phyloP scores from a whole-genome alignment of 2,329 filamentous ascomycete genomes.

The Blastomyces parvus region DNA sequence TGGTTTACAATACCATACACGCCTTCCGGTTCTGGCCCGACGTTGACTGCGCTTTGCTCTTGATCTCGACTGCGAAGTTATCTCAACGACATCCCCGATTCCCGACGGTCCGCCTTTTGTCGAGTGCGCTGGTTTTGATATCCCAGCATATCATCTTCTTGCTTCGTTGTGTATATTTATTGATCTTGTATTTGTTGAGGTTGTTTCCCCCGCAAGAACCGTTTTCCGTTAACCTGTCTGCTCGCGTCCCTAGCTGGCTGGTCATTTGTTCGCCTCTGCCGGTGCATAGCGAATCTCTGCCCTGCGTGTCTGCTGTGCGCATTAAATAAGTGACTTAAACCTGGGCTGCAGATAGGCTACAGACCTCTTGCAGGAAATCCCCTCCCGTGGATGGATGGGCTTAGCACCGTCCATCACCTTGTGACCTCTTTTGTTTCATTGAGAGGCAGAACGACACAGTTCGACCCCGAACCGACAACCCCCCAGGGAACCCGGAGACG shows the following conservation, averaged over 20 bases:
- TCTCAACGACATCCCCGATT: too few relatives aligned
- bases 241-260: neutral
- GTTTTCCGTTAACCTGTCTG: neutral
- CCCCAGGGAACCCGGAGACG: neutral
- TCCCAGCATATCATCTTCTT: neutral
- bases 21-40: neutral
- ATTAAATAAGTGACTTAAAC: neutral
- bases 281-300: neutral
- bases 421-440: constrained; percentile 1
- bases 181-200: neutral
- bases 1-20: neutral
- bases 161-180: neutral
- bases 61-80: neutral
- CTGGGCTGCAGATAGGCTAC: neutral
- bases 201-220: neutral
- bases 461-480: neutral
- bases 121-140: neutral
- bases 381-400: neutral
- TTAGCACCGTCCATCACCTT: neutral
- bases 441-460: neutral
- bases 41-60: neutral
- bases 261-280: neutral
- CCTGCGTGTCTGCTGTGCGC: neutral
- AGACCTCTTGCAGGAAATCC: neutral
- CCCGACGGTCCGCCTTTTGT: too few relatives aligned